Base-by-base conservation (phyloP, 176 grass and related monocot species). In the Cocos nucifera region DNA sequence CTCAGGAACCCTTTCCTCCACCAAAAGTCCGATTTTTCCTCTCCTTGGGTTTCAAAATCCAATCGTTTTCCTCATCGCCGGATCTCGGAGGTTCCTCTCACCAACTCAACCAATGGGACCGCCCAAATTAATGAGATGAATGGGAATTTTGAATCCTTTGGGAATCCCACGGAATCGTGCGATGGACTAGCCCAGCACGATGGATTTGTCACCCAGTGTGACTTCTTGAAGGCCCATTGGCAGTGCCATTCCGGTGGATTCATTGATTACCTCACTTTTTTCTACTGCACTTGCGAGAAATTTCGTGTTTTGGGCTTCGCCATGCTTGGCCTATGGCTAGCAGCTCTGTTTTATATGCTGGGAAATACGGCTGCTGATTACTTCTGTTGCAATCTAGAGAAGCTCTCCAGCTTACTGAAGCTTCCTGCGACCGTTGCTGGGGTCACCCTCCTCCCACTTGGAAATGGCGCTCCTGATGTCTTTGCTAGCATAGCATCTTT, bases 381-480 rank as follows among this genome's bases (percentile, higher is more conserved):
- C 76, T 98, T 98, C 76, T 98, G 93, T 69, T 98, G 87, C 75
- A 98, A 88, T 65, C 73, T 98, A 0, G 93, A 98, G 79, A 98
- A 98, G 84, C 89, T 98, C 59, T 92, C 93, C 0, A 84, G 58
- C 0, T 81, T 98, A 63, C 73, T 98, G 49, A 61, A 78, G 50
- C 77, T 98, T 19, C 93, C 93, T 5, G 87, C 93, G 0, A 98
- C 93, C 0, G 81, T 98, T 59, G 87, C 93, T 2, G 93, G 93
- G 5, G 93, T 98, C 5, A 88, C 93, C 0, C 60, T 98, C 56
- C 87, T 98, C 23, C 93, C 93, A 8, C 83, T 98, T 54, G 93
- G 93, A 61, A 98, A 98, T 61, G 93, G 93, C 24, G 93, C 93
- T 15, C 87, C 93, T 27, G 93, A 98, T 70, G 93, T 98, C 51